Evolutionary conservation across 768 basidiomycete genomes (phyloP).

Genomic region (Amanita rubescens): DNA sequence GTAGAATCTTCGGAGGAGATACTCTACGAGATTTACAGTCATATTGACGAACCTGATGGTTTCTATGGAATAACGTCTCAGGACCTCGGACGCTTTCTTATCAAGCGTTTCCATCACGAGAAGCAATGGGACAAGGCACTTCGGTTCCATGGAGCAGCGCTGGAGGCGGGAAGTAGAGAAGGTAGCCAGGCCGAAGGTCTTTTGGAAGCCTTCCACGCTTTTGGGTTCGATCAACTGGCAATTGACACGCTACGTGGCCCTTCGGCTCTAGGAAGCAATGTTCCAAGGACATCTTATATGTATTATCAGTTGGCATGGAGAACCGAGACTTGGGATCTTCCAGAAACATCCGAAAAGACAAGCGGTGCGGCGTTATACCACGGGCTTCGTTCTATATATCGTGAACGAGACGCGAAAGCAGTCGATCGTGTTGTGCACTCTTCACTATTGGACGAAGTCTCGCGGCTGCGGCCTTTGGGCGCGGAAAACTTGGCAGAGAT

Average conservation of each 20-base stretch:
- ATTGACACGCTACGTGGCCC: constrained; percentile 50
- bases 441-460: constrained; percentile 54
- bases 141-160: constrained; percentile 77
- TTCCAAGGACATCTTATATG: constrained; percentile 35
- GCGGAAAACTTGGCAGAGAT: constrained; percentile 79
- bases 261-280: constrained; percentile 21
- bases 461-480: constrained; percentile 54
- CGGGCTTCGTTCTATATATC: constrained; percentile 74
- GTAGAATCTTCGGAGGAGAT: constrained; percentile 48
- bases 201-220: constrained; percentile 74
- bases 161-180: constrained; percentile 51
- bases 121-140: constrained; percentile 90
- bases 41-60: constrained; percentile 96
- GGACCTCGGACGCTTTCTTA: constrained; percentile 72
- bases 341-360: constrained; percentile 43
- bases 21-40: constrained; percentile 87
- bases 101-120: constrained; percentile 88
- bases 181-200: constrained; percentile 52
- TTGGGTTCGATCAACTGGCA: constrained; percentile 89
- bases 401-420: constrained; percentile 52
- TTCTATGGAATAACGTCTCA: constrained; percentile 88
- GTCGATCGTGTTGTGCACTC: constrained; percentile 44
- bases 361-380: constrained; percentile 63
- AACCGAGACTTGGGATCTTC: constrained; percentile 93
- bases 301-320: constrained; percentile 87